Conservation (phyloP, 208 protist genomes). For the Wallacemonas sp. region DNA sequence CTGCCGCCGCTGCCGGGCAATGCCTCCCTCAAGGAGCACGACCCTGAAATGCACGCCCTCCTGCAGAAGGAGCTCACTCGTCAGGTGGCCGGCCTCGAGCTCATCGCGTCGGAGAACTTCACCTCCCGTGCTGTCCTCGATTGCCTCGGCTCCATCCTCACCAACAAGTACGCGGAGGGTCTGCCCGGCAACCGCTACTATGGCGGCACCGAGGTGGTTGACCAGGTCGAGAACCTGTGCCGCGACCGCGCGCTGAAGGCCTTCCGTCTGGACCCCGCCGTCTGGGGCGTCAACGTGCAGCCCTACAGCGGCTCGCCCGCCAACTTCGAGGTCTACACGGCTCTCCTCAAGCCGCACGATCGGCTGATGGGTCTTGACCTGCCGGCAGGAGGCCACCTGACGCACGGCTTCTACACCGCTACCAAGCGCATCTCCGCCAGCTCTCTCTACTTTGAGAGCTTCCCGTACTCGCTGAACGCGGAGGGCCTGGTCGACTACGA, state of each 20-base stretch:
- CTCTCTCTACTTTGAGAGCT: conserved; percentile 94
- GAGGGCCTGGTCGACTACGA: conserved; percentile 95
- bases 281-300: conserved; percentile 98
- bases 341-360: conserved; percentile 92
- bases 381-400: conserved; percentile 77
- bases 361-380: conserved; percentile 95
- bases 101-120: conserved; percentile 95
- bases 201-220: conserved; percentile 96
- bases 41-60: conserved; percentile 45
- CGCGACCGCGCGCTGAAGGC: conserved; percentile 81
- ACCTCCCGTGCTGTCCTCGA: conserved; percentile 94
- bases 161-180: conserved; percentile 99
- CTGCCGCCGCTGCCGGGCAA: conserved; percentile 32
- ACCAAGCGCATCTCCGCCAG: conserved; percentile 90
- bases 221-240: conserved; percentile 92
- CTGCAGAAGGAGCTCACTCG: conserved; percentile 45
- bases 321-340: conserved; percentile 95
- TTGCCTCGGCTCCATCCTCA: conserved; percentile 91
- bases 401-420: conserved; percentile 94
- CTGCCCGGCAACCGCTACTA: conserved; percentile 93
- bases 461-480: conserved; percentile 90
- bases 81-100: conserved; percentile 51
- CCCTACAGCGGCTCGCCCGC: conserved; percentile 95
- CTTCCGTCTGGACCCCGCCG: conserved; percentile 79
- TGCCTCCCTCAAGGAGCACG: conserved; percentile 36